Conservation (phyloP, 108 stramenopile genomes). For the Aureococcus anophagefferens region DNA sequence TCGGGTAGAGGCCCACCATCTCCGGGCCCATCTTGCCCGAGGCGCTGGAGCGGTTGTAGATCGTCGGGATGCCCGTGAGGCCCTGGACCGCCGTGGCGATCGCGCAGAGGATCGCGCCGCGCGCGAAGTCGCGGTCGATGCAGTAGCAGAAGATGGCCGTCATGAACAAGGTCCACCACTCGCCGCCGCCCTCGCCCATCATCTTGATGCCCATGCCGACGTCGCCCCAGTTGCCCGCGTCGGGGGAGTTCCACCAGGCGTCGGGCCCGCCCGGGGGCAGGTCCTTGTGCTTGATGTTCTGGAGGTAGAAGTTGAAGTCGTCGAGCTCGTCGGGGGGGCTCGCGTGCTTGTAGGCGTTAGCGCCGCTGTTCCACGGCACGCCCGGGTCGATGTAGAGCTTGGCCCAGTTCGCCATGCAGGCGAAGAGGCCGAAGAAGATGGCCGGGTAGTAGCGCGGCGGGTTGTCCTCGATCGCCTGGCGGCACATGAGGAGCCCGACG, state of each 20-base stretch:
- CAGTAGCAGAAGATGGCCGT: not conserved
- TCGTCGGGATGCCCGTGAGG: slow-evolving; percentile 4
- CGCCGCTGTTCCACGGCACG: not conserved
- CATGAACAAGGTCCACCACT: slow-evolving; percentile 1
- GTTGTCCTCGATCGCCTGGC: slow-evolving; percentile 31
- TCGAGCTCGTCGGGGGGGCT: too few relatives aligned
- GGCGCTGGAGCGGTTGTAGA: not conserved
- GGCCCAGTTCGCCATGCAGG: slow-evolving; percentile 6
- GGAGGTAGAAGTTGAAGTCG: too few relatives aligned
- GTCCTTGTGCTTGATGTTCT: too few relatives aligned
- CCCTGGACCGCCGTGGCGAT: slow-evolving; percentile 2
- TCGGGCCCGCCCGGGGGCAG: not conserved
- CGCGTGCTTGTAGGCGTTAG: too few relatives aligned
- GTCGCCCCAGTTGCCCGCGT: slow-evolving; percentile 6
- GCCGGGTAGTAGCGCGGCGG: slow-evolving; percentile 33
- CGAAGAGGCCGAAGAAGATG: slow-evolving; percentile 44
- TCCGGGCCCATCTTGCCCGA: not conserved
- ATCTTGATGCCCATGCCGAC: slow-evolving; percentile 4
- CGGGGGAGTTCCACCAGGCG: not conserved
- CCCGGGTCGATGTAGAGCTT: not conserved
- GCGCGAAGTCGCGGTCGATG: slow-evolving; percentile 13
- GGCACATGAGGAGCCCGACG: slow-evolving; percentile 47
- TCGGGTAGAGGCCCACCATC: not conserved
- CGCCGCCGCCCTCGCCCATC: slow-evolving; percentile 1
- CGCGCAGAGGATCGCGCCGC: not conserved